Conservation (phyloP, 2,329 filamentous ascomycete genomes). For the Colletotrichum phormii region DNA sequence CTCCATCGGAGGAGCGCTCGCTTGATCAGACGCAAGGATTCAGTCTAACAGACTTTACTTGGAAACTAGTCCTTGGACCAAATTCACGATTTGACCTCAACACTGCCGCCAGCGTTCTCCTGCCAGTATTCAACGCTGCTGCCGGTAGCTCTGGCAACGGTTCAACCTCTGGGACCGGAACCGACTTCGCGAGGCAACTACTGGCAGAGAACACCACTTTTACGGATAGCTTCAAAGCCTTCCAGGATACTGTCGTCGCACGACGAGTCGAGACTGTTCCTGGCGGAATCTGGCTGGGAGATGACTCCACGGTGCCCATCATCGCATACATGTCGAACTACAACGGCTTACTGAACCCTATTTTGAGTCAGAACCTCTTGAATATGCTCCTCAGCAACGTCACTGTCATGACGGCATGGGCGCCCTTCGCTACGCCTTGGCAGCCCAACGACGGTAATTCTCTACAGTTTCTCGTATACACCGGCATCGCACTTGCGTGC, state of each 20-base stretch:
- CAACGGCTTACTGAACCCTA: slow-evolving; percentile 63
- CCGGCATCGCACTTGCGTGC: slow-evolving; percentile 80
- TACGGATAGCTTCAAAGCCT: slow-evolving; percentile 75
- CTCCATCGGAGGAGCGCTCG: slow-evolving; percentile 59
- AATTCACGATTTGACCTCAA: slow-evolving; percentile 35
- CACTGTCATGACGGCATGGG: slow-evolving; percentile 78
- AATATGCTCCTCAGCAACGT: slow-evolving; percentile 75
- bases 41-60: slow-evolving; percentile 48
- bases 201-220: slow-evolving; percentile 27
- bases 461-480: slow-evolving; percentile 84
- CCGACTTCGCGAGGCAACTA: slow-evolving; percentile 31
- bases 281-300: slow-evolving; percentile 83
- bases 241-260: slow-evolving; percentile 72
- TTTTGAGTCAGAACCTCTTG: slow-evolving; percentile 75
- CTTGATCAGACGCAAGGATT: slow-evolving; percentile 52
- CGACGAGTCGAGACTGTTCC: slow-evolving; percentile 78
- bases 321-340: slow-evolving; percentile 78
- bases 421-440: slow-evolving; percentile 81
- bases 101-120: slow-evolving; percentile 41
- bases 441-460: slow-evolving; percentile 76
- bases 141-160: slow-evolving; percentile 36
- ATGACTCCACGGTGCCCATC: slow-evolving; percentile 68
- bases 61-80: slow-evolving; percentile 57
- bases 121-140: slow-evolving; percentile 51
- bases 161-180: slow-evolving; percentile 37